Evolutionary conservation across 1,139 yeast species (phyloP), one percentile per base, ranked within the genome.

Genomic region (Suhomyces atakaporum): DNA sequence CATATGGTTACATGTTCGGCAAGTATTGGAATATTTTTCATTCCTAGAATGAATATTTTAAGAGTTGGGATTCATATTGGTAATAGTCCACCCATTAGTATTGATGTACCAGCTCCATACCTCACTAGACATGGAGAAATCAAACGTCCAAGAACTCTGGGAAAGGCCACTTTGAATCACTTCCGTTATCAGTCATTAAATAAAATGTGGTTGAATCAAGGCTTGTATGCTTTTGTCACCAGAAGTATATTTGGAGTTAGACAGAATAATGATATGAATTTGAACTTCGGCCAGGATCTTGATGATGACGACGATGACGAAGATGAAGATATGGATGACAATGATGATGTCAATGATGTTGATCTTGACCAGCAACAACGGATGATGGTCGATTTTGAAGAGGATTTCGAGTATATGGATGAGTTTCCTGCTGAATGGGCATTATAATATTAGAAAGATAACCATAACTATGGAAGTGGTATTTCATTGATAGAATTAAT

Each of bases 61-160:
- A 62, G 67, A 33, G 49, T 76, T n/a, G 53, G 58, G 36, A 53
- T 45, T 16, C 18, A 33, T 16, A 35, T 69, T 13, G 55, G 59
- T 2, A 36, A 33, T 8, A 39, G 55, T 44, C 70, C 57, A 27
- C 70, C 56, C 27, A 58, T 53, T 4, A 56, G 56, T 29, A 44
- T 62, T 2, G 55, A 60, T 22, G 60, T 76, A 16, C 69, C 75
- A 11, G 84, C 86, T 0, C 92, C 92, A 2, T 84, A 83, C 51
- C 62, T 84, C 51, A 82, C 86, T 33, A 65, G 69, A 5, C 88
- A 83, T 54, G 94, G 94, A 19, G 92, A 84, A 54, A 74, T 81
- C 8, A 83, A 84, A 31, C 63, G 69, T 7, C 66, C 77, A 6
- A 63, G 69, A 44, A 67, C 72, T 10, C 74, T 77, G 8, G 80